These are phyloP conservation scores for Lyophyllum semitale DNA, from an alignment of 768 basidiomycete species.

Conservation along the genomic window DNA sequence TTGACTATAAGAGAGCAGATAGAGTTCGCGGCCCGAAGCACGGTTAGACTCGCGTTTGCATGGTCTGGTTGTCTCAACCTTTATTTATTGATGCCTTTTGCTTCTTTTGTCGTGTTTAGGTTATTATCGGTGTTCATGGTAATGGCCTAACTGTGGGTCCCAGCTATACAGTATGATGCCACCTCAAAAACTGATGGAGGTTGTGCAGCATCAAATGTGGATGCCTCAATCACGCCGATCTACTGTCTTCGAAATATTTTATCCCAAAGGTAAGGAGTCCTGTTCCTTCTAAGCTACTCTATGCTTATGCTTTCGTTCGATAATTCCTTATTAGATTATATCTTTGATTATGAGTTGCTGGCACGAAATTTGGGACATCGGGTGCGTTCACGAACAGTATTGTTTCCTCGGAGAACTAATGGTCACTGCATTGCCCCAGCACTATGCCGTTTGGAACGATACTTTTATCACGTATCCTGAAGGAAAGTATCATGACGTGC, in stretches of 20 bases:
- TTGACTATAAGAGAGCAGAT: constrained; percentile 66
- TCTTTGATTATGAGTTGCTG: constrained; percentile 43
- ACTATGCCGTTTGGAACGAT: constrained; percentile 72
- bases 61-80: constrained; percentile 7
- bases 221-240: constrained; percentile 65
- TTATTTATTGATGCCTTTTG: not conserved
- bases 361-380: constrained; percentile 43
- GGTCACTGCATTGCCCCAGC: constrained; percentile 24
- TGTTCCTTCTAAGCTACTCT: constrained; percentile 15
- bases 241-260: constrained; percentile 74
- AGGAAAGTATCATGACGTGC: constrained; percentile 31
- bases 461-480: constrained; percentile 42
- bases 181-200: not conserved
- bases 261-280: constrained; percentile 44
- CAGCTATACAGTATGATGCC: not conserved
- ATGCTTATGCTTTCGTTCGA: too few relatives aligned
- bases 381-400: constrained; percentile 23
- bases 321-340: constrained; percentile 27
- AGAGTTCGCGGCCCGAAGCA: constrained; percentile 57
- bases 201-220: constrained; percentile 52
- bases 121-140: constrained; percentile 66
- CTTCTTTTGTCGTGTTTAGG: constrained; percentile 28
- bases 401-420: not conserved
- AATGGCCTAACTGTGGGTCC: constrained; percentile 60
- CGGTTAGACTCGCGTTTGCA: constrained; percentile 39